Base-by-base conservation (phyloP, 495 filamentous ascomycete species). In the Sordaria brevicollis region DNA sequence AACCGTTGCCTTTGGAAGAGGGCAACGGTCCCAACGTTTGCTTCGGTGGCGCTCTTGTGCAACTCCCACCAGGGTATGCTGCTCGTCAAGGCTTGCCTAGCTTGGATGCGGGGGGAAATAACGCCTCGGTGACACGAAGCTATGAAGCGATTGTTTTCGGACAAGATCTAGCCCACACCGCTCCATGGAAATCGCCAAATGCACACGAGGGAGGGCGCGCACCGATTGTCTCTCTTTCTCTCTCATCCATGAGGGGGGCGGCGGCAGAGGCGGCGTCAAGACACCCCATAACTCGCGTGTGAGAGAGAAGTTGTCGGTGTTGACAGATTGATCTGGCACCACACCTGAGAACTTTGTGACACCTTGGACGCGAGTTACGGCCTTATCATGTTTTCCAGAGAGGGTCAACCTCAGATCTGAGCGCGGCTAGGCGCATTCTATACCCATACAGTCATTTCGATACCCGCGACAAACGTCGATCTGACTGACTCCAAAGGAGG, bases 11-110 rank as follows among this genome's bases (percentile, higher is more conserved):
- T 31, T 29, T 33, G 41, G 6, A 19, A 67, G n/a, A 67, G 49
- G 65, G 49, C 49, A 36, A 54, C 19, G 43, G 21, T 68, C 65
- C 54, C 65, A 19, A 17, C 39, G 31, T 39, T 65, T 39, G 33
- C 43, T 19, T 62, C 66, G 65, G 75, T 73, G 75, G 72, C 65
- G 69, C 67, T 43, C 66, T 49, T 35, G 74, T 76, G 71, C 65
- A 35, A 71, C 72, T 35, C 67, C 11, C 19, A 62, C 11, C 49
- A 62, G 49, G 49, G 49, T 29, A 76, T 77, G 78, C 75, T 81
- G 76, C 72, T 83, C 77, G 78, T 81, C 75, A 79, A 77, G 65
- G 74, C 75, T 74, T 80, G 71, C 79, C 78, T 75, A 73, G 75
- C 77, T 79, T 72, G 79, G 79, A 76, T 70, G 69, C 71, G 70